Conservation (phyloP, 768 basidiomycete genomes). For the Xanthoconium stramineum region DNA sequence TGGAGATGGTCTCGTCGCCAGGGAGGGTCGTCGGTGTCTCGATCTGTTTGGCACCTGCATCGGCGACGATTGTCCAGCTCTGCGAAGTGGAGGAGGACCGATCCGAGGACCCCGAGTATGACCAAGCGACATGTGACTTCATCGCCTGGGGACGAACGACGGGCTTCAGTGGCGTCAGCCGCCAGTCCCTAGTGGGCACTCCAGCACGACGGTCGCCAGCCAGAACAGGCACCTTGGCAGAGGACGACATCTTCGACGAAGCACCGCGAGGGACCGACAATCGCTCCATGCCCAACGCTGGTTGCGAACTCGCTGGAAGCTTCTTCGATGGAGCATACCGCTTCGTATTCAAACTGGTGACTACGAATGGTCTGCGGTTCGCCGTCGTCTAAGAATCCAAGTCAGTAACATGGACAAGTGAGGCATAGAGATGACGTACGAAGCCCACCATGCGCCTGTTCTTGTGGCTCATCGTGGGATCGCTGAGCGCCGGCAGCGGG, state of each 20-base stretch:
- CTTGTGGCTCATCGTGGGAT: too few relatives aligned
- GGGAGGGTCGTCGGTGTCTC: neutral
- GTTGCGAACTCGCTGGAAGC: neutral
- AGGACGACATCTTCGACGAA: neutral
- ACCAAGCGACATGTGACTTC: neutral
- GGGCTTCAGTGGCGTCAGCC: neutral
- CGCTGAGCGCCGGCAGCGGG: too few relatives aligned
- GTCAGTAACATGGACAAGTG: neutral
- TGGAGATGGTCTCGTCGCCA: neutral
- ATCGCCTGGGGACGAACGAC: neutral
- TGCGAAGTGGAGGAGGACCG: slow-evolving; percentile 7
- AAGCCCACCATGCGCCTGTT: too few relatives aligned
- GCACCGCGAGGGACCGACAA: neutral
- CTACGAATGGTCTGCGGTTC: slow-evolving; percentile 9
- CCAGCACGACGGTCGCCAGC: too few relatives aligned
- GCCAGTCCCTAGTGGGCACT: neutral
- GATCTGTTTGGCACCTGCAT: neutral
- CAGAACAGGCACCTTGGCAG: too few relatives aligned
- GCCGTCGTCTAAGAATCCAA: neutral
- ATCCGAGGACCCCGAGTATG: neutral
- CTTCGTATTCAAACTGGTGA: neutral
- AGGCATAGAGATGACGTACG: too few relatives aligned
- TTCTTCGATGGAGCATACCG: neutral
- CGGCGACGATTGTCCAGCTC: neutral
- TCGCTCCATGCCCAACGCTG: neutral